Percentiles rank a stretch among this genome's conserved stretches.
phyloP scores from a whole-genome alignment of 192 early-diverging fungal species.

The Chytriomyces sp. region DNA sequence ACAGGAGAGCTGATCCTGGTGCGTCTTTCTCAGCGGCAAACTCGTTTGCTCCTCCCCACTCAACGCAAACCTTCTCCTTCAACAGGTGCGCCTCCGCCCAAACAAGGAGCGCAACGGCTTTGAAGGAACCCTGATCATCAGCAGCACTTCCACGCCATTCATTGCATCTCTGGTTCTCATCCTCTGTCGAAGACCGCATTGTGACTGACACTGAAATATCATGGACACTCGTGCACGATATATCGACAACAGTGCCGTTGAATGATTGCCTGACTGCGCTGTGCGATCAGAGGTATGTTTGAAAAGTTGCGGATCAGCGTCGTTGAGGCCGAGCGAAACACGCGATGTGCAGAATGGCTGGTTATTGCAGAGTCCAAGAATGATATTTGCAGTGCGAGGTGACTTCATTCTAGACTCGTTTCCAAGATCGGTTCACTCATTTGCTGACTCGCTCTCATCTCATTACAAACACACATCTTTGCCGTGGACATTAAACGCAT shows the following conservation, averaged over 20 bases:
- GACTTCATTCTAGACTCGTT: no score
- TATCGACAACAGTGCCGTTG: not conserved
- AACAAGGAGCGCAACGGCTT: not conserved
- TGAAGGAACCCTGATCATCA: not conserved
- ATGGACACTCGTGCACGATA: not conserved
- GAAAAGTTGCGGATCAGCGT: not conserved
- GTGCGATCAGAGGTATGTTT: not conserved
- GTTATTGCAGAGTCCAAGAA: not conserved
- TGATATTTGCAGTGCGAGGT: not conserved
- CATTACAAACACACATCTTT: not conserved
- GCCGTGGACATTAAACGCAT: constrained; percentile 3
- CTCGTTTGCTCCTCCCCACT: no score
- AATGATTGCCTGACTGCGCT: not conserved
- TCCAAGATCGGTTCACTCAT: no score
- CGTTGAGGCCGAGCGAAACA: constrained; percentile 2
- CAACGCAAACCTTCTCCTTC: no score
- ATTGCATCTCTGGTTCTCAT: constrained; percentile 5
- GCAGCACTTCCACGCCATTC: not conserved
- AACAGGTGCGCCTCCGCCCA: no score
- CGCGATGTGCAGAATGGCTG: constrained; percentile 3
- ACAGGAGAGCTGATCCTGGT: not conserved
- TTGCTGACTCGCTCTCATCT: no score
- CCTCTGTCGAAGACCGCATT: not conserved
- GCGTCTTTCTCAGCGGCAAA: no score
- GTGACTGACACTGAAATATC: not conserved